Conservation (phyloP, 306 rosid genomes). For the Sesbania bispinosa region DNA sequence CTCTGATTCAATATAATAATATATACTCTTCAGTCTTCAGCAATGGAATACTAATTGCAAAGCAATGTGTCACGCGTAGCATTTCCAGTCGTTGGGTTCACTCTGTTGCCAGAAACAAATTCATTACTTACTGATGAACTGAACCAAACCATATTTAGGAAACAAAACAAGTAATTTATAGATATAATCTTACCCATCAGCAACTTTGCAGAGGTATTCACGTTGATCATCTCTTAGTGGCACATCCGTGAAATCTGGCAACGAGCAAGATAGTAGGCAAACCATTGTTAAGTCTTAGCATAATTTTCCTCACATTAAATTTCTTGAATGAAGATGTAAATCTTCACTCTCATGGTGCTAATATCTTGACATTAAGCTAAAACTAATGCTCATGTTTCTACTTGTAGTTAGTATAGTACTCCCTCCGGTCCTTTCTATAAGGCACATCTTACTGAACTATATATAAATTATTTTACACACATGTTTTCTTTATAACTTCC, state of each 20-base stretch:
- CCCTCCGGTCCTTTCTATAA: too few relatives aligned
- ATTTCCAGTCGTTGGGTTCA: conserved; percentile 86
- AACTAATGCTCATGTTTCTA: background rate
- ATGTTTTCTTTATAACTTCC: too few relatives aligned
- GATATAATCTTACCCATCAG: conserved; percentile 65
- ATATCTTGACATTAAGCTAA: background rate
- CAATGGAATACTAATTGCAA: conserved; percentile 52
- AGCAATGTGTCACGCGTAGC: conserved; percentile 87
- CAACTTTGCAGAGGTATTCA: conserved; percentile 79
- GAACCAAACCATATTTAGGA: conserved; percentile 12
- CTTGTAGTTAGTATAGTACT: too few relatives aligned
- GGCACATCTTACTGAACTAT: too few relatives aligned
- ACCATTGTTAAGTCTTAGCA: background rate
- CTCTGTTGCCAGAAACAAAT: conserved; percentile 48
- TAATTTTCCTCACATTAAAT: background rate
- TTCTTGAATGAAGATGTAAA: background rate
- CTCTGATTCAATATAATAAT: conserved; percentile 4
- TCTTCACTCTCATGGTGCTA: background rate
- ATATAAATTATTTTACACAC: too few relatives aligned
- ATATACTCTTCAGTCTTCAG: background rate
- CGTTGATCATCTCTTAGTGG: conserved; percentile 95
- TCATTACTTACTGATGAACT: background rate
- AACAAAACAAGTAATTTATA: background rate
- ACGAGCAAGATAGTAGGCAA: conserved; percentile 15
- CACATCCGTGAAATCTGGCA: conserved; percentile 88